Evolutionary conservation across 2,329 filamentous ascomycete species (phyloP), one percentile per base, ranked within the genome.

Genomic region (Aureobasidium sp.): DNA sequence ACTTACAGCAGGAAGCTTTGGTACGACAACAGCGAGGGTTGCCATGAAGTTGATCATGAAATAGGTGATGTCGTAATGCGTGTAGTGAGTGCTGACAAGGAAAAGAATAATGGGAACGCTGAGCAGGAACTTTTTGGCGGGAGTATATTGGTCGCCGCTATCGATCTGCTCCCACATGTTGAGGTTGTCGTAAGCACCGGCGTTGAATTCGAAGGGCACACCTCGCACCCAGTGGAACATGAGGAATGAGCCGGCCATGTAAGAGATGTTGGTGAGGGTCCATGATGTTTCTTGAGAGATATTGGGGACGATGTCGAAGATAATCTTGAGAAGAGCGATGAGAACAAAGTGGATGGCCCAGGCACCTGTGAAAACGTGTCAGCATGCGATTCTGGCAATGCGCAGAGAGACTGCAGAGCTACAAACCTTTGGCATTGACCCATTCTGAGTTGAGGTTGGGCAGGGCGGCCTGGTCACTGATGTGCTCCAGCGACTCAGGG

Each of bases 141-240:
- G 94, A 0, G 94, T 99, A 79, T 97, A 99, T 76, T 99, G 94
- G 69, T 94, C 94, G 50, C 94, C 94, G 71, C 97, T 95, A 80
- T 99, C 94, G 75, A 99, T 99, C 79, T 99, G 94, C 80, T 99
- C 94, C 94, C 94, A 99, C 94, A 99, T 97, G 79, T 97, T 99
- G 72, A 99, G 83, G 76, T 99, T 97, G 81, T 99, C 94, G 76
- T 97, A 99, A 68, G 94, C 94, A 63, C 94, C 94, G 61, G 90
- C 88, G 74, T 99, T 99, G 83, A 99, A 99, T 76, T 99, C 94
- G 73, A 99, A 99, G 6, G 94, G 94, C 50, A 97, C 91, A 68
- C 94, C 94, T 73, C 93, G 91, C 68, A 99, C 94, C 82, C 91
- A 96, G 78, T 99, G 94, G 78, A 99, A 99, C 94, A 99, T 99